These are phyloP conservation scores for Pisolithus marmoratus DNA, from an alignment of 768 basidiomycete genomes.

Conservation along the genomic window DNA sequence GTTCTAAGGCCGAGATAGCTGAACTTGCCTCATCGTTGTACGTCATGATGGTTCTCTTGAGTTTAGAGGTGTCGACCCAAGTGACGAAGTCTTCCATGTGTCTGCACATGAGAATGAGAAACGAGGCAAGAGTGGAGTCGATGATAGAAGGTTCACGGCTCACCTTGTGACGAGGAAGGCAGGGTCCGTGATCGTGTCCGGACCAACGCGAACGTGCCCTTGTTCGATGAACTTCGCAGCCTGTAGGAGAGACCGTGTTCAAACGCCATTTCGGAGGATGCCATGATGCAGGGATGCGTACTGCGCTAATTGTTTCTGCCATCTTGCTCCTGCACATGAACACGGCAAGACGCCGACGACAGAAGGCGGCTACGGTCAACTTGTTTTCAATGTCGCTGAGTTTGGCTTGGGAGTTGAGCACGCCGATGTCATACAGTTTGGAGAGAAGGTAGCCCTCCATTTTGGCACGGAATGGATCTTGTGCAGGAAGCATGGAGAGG, in stretches of 20 bases:
- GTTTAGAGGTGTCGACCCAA: constrained; percentile 97
- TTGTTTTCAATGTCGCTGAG: constrained; percentile 92
- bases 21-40: constrained; percentile 89
- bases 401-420: constrained; percentile 81
- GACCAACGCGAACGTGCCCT: constrained; percentile 95
- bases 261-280: constrained; percentile 1
- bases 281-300: constrained; percentile 36
- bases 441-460: constrained; percentile 86
- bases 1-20: neutral
- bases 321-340: constrained; percentile 90
- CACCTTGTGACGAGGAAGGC: constrained; percentile 91
- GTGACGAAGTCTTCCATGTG: constrained; percentile 99
- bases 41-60: constrained; percentile 90
- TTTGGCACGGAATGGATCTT: constrained; percentile 80
- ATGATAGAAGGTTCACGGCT: constrained; percentile 9
- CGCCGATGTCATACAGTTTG: constrained; percentile 96
- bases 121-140: constrained; percentile 1
- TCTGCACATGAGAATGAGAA: constrained; percentile 33
- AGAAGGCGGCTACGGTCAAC: constrained; percentile 92
- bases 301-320: constrained; percentile 92
- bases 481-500: constrained; percentile 77
- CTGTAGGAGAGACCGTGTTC: constrained; percentile 36
- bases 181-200: constrained; percentile 93
- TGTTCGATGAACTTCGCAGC: constrained; percentile 98
- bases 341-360: constrained; percentile 86